Evolutionary conservation across 2,329 filamentous ascomycete genomes (phyloP).

Genomic region (Trichoderma atroviride): DNA sequence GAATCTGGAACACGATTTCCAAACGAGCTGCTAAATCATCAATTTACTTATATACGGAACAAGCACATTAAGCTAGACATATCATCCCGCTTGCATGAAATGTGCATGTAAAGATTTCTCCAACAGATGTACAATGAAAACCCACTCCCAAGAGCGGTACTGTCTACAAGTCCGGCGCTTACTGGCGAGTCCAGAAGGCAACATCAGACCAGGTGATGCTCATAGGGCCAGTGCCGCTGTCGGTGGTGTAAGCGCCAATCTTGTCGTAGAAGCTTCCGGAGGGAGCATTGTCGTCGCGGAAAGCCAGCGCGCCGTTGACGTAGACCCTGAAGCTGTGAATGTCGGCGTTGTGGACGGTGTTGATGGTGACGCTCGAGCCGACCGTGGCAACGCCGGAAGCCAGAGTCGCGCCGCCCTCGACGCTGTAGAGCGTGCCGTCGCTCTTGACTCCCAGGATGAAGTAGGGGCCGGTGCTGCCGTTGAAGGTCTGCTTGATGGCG

Average conservation of each 20-base stretch:
- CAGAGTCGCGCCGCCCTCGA: constrained; percentile 31
- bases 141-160: not conserved
- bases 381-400: constrained; percentile 30
- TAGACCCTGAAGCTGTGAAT: constrained; percentile 31
- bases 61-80: not conserved
- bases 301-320: constrained; percentile 33
- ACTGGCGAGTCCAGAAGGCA: constrained; percentile 29
- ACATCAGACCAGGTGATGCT: constrained; percentile 32
- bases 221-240: constrained; percentile 30
- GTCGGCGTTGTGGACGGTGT: constrained; percentile 33
- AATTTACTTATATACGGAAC: not conserved
- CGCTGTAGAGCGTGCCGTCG: constrained; percentile 31
- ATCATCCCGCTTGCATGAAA: not conserved
- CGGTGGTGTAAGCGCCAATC: constrained; percentile 34
- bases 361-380: constrained; percentile 31
- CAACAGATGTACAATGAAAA: constrained; percentile 18
- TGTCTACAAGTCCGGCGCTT: not conserved
- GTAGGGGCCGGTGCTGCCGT: constrained; percentile 30
- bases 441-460: constrained; percentile 32
- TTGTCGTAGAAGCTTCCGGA: constrained; percentile 35
- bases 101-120: not conserved
- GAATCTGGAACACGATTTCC: not conserved
- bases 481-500: constrained; percentile 35
- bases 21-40: not conserved
- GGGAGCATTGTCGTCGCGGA: constrained; percentile 30